These are phyloP conservation scores for Trichoderma sp. DNA, from an alignment of 2,329 filamentous ascomycete species.

Conservation along the genomic window DNA sequence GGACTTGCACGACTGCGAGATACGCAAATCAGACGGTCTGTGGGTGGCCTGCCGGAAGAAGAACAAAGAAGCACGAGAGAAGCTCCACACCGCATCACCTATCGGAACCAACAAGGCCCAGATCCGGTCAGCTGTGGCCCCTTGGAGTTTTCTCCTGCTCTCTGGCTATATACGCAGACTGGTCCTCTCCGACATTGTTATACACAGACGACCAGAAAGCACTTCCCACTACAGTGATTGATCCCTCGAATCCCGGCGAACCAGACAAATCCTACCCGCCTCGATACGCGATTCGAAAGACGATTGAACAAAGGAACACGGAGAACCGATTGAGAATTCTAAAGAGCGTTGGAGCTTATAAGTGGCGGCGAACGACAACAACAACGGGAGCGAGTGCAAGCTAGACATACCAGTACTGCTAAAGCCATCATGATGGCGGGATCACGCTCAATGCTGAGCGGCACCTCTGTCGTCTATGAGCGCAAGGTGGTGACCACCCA, in stretches of 20 bases:
- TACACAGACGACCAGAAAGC: background rate
- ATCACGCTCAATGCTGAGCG: slow-evolving; percentile 32
- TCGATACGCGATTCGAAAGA: background rate
- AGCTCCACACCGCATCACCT: slow-evolving; percentile 16
- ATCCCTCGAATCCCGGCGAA: background rate
- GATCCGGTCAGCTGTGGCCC: slow-evolving; percentile 21
- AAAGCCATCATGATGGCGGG: slow-evolving; percentile 12
- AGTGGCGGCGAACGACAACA: background rate
- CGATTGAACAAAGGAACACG: background rate
- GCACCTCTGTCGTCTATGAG: slow-evolving; percentile 48
- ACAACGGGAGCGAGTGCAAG: background rate
- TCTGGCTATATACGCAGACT: slow-evolving; percentile 16
- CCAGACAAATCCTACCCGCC: background rate
- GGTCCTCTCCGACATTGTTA: background rate
- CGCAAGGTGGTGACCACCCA: slow-evolving; percentile 44
- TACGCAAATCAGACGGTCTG: slow-evolving; percentile 6
- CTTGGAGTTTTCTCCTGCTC: slow-evolving; percentile 1
- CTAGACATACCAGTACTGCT: background rate
- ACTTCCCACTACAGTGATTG: background rate
- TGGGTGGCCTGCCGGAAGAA: background rate
- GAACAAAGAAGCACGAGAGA: slow-evolving; percentile 1
- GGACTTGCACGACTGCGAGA: background rate
- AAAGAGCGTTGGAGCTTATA: background rate
- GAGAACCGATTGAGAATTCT: background rate
- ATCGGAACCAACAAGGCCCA: slow-evolving; percentile 14